Evolutionary conservation across 805 yeast species (phyloP), one percentile per base, ranked within the genome.

Genomic region (Dipodascopsis tothii): DNA sequence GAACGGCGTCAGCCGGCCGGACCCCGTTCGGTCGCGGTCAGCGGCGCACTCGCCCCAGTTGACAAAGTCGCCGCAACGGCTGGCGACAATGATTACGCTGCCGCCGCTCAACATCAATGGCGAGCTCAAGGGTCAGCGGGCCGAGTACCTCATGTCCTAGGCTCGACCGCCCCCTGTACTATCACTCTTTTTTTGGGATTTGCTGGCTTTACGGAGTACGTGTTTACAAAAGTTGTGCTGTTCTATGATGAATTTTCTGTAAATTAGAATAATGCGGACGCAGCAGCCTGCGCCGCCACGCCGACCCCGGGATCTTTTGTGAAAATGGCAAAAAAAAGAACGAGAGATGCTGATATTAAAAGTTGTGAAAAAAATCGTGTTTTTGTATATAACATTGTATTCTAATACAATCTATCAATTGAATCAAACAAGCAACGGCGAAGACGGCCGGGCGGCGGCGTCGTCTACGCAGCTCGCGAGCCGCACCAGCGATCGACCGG

Each of bases 1-100:
- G 40, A 40, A 23, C 33, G 28, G 33, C 32, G 40, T 11, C 36
- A 40, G 35, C 40, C 48, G 18, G 9, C 48, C 40, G 38, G 21
- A n/a, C 6, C 11, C 34, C 20, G 20, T 16, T 18, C 33, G 17
- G 16, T 20, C 32, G 19, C 33, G 9, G 9, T 14, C 9, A 25
- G 11, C 9, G 14, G 11, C 9, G 30, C 30, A 25, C 30, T 25
- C 30, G 14, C 11, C 11, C 9, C 30, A 25, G 30, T 14, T 25
- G 11, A n/a, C n/a, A n/a, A 25, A 25, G 30, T 25, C 30, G 11
- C 30, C 30, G 30, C 30, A 25, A 14, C 9, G 30, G 14, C 14
- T 25, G 30, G 11, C 9, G 30, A 9, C 30, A 25, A 9, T 25
- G 9, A 25, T 25, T 14, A 25, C 30, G 14, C 14, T 25, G 30